Percentiles rank a stretch among this genome's conserved stretches.
Conservation (phyloP, 2,329 filamentous ascomycete species). For the Dactylellina cionopaga region DNA sequence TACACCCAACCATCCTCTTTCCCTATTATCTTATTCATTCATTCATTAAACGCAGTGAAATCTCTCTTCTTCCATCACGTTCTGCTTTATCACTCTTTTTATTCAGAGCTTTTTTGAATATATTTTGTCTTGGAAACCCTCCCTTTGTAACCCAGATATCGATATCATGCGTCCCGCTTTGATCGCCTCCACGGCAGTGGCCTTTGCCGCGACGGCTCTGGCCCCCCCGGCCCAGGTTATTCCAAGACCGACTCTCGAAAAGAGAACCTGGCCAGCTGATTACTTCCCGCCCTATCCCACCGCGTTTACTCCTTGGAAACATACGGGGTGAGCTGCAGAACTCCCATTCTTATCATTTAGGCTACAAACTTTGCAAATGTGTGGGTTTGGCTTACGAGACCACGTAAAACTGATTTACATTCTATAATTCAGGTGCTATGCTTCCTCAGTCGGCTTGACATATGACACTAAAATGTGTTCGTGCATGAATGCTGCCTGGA, state of each 20-base stretch:
- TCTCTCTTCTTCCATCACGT: constrained; percentile 5
- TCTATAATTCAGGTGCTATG: constrained; percentile 9
- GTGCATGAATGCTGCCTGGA: constrained; percentile 1
- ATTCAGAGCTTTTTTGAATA: background rate
- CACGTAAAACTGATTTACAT: too few relatives aligned
- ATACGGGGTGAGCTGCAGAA: background rate
- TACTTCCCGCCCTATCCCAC: too few relatives aligned
- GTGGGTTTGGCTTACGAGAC: too few relatives aligned
- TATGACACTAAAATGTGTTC: constrained; percentile 12
- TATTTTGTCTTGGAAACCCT: background rate
- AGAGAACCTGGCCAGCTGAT: too few relatives aligned
- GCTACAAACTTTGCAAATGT: too few relatives aligned
- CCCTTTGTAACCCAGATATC: background rate
- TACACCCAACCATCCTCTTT: too few relatives aligned
- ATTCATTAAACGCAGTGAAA: too few relatives aligned
- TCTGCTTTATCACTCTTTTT: background rate
- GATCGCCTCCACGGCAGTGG: constrained; percentile 8
- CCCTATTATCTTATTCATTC: too few relatives aligned
- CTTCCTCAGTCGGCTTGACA: constrained; percentile 1
- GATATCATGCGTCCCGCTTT: background rate
- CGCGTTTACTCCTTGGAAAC: background rate
- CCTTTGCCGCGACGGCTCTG: constrained; percentile 7
- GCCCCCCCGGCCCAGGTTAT: background rate
- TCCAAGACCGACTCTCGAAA: background rate
- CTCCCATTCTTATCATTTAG: too few relatives aligned